Evolutionary conservation across 768 basidiomycete genomes (phyloP), one percentile per base, ranked within the genome.

Genomic region (Russula sp.): DNA sequence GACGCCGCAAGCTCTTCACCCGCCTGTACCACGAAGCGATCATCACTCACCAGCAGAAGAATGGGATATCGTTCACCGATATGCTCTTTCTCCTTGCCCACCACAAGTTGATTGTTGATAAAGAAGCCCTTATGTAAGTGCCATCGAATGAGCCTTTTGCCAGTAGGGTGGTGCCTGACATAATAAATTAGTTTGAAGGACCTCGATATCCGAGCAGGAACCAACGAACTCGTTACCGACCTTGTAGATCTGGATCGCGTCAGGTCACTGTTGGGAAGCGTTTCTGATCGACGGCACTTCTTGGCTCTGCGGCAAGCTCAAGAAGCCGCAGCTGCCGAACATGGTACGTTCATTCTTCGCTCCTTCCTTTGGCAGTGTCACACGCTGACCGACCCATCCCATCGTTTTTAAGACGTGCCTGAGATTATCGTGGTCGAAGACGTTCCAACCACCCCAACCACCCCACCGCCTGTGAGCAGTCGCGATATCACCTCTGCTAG

Each of bases 11-110:
- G 3, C 74, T 86, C 22, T 95, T 89, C 70, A 83, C 82, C 66
- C 81, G 88, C 22, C 74, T 98, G 1, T 93, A 88, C 68, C 88
- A 96, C 69, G 96, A 98, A 76, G 94, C 95, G 2, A 77, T 76
- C 66, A 81, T 94, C 36, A 81, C 84, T 3, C 84, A 86, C 64
- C 81, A 87, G 63, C 80, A 79, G 36, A 84, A 85, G 1, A 80
- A 83, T 55, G 94, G 94, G 9, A 92, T 98, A 62, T 89, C 91
- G 25, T 98, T 98, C 77, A 90, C 86, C 1, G 82, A 85, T 48
- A 96, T 96, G 90, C 80, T 98, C 3, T 70, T 89, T 38, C 75
- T 98, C 48, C 76, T 98, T 43, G 88, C 91, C 1, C 96, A 97
- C 70, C 87, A 98, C 75, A 94, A 91, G 72, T 75, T 98, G 55